Base-by-base conservation (phyloP, 768 basidiomycete species). In the Rhodotorula graminis region DNA sequence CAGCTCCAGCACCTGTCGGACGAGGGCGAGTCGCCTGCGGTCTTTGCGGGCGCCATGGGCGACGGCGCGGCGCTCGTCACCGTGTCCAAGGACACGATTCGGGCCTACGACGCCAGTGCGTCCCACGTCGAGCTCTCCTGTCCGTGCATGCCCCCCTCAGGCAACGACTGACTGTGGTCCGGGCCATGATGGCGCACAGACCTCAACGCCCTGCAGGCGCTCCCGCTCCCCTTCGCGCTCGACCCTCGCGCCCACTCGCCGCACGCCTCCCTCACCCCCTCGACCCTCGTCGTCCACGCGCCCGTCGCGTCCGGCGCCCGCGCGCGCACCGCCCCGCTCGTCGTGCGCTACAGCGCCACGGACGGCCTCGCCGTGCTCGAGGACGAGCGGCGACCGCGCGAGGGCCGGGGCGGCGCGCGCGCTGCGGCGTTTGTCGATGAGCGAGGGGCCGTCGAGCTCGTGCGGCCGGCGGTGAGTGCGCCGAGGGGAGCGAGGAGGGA, bases 401-500 rank as follows among this genome's bases (percentile, higher is more conserved):
- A 12, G 11, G 31, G 27, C 14, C 33, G 16, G 21, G 53, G 46
- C 25, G 58, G 62, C 0, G 47, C 44, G 25, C 31, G 67, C 29
- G 56, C 62, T 2, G 71, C 71, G 6, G 71, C 65, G 3, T 72
- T 53, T 53, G 5, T 6, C 1, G 69, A 70, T 29, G 2, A 4
- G 25, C 46, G 40, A 5, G 25, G 31, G 19, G 33, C 0, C 6
- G 44, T 42, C 2, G 46, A 56, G 11, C 60, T 63, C 19, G 40
- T 53, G 8, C 59, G 61, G 27, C 64, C 69, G 8, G 52, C 29
- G 1, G 40, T 25, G 52, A 3, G 31, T 2, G 23, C 56, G 23
- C 50, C 9, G 62, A 37, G 27, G 23, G 25, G 47, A 46, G 27
- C 8, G 62, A 14, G 16, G 23, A 9, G 25, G 61, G 42, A 21